phyloP scores from a whole-genome alignment of 192 early-diverging fungal genomes.

The Pilobolus umbonatus region DNA sequence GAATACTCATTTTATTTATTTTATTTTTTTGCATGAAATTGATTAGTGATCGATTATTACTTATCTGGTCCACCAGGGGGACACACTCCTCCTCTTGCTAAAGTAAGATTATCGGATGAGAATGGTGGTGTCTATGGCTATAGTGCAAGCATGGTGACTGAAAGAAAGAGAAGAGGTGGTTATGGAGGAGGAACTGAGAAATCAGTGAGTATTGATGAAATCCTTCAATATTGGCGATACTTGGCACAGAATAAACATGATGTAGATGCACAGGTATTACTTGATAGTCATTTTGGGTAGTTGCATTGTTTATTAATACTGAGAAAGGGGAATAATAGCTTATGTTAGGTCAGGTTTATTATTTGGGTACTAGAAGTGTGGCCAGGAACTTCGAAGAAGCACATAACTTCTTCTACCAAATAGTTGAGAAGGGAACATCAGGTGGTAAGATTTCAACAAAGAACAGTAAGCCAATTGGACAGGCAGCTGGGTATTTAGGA shows the following conservation, averaged over 20 bases:
- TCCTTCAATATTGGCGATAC: conserved; percentile 71
- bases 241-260: conserved; percentile 58
- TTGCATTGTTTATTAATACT: too few relatives aligned
- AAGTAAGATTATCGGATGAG: conserved; percentile 67
- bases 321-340: conserved; percentile 44
- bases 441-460: conserved; percentile 8
- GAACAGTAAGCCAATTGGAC: conserved; percentile 41
- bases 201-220: conserved; percentile 56
- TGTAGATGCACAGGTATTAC: conserved; percentile 53
- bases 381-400: conserved; percentile 60
- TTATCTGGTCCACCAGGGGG: conserved; percentile 80
- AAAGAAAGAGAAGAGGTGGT: conserved; percentile 16
- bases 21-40: too few relatives aligned
- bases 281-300: too few relatives aligned
- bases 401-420: conserved; percentile 49
- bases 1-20: background rate
- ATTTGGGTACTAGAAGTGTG: conserved; percentile 59
- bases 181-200: conserved; percentile 26
- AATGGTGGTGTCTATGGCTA: conserved; percentile 85
- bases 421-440: conserved; percentile 34
- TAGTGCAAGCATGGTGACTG: conserved; percentile 57
- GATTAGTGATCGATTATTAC: conserved; percentile 64
- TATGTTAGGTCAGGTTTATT: conserved; percentile 75
- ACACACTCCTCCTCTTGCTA: conserved; percentile 59
- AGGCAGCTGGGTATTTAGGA: conserved; percentile 78